Evolutionary conservation across 257 asterid species (phyloP), one percentile per base, ranked within the genome.

Genomic region (Scutellaria galericulata): DNA sequence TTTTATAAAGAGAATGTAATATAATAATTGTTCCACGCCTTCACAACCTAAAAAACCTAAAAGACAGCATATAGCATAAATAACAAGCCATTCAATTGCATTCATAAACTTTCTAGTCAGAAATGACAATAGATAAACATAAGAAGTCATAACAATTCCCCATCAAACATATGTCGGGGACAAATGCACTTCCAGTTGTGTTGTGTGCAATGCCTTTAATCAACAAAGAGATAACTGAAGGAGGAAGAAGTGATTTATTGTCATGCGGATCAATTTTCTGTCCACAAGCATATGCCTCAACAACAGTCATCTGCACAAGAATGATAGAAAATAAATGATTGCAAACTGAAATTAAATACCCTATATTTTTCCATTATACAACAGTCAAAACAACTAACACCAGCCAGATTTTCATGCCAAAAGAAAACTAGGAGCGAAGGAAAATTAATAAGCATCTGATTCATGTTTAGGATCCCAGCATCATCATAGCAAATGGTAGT

Each of bases 401-500:
- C 13, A 51, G 9, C 18, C 22, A 66, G 61, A 60, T 71, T 63
- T 70, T 54, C 44, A 31, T 24, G 8, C 45, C 7, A 65, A 48
- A 64, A 67, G 15, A 39, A 58, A 66, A 57, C 48, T 47, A 7
- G 53, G 74, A 71, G 59, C 44, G 52, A 66, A 71, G 56, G 47
- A 62, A 52, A 76, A 58, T 39, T 47, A 39, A 68, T n/a, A n/a
- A 74, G 57, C 51, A 92, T 97, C 96, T 90, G 94, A 83, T 92
- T 95, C 55, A 92, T 79, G 54, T 98, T 95, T 74, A 95, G 84
- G 54, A 97, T 95, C 70, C 99, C 99, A 55, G 99, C 92, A 85
- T 95, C 92, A 70, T 95, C 97, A 79, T 96, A 90, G 83, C 98
- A 95, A 81, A 95, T 95, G 68, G 99, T 95, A 54, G 98, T 92